Base-by-base conservation (phyloP, 805 yeast species). In the Groenewaldozyma tartarivorans region DNA sequence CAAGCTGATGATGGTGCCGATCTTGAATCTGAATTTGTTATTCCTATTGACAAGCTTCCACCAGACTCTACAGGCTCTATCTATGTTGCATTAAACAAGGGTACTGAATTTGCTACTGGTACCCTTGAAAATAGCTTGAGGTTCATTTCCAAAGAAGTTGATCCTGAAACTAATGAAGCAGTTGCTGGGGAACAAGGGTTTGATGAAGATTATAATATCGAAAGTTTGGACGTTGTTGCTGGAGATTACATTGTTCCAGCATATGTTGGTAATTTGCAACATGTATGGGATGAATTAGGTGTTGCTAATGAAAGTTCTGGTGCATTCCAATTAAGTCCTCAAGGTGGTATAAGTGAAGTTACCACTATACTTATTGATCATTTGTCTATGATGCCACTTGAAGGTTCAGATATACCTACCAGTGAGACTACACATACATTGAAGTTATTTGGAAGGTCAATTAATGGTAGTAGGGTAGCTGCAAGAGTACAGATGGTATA, bases 131-230 rank as follows among this genome's bases (percentile, higher is more conserved):
- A 81, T 59, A 74, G 77, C 5, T 68, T 90, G 46, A 71, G 79
- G 18, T 90, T 81, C 67, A 75, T 79, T 16, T 72, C 86, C 37
- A 81, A 78, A 62, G 97, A 90, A 58, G 68, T 83, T 49, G 81
- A 85, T 51, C 79, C 85, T 36, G 70, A 74, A 6, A 79, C 87
- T 13, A 78, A 79, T 17, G 80, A 74, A 35, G 77, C 72, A 37
- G 80, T 68, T 40, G 29, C 13, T 9, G 29, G 29, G 13, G 84
- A 77, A 35, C 94, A 81, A 49, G 96, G 96, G 15, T 84, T 80
- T 71, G 82, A 81, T 49, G 97, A 92, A 61, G 95, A 88, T 62
- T 92, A 90, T 63, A 92, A 81, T 58, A 75, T 92, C 49, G 96
- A 86, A 61, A 81, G 80, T 43, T 68, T 87, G 54, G 77, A 74